Evolutionary conservation across 148 eudicot species (phyloP), one percentile per base, ranked within the genome.

Genomic region (Heliosperma pusillum): DNA sequence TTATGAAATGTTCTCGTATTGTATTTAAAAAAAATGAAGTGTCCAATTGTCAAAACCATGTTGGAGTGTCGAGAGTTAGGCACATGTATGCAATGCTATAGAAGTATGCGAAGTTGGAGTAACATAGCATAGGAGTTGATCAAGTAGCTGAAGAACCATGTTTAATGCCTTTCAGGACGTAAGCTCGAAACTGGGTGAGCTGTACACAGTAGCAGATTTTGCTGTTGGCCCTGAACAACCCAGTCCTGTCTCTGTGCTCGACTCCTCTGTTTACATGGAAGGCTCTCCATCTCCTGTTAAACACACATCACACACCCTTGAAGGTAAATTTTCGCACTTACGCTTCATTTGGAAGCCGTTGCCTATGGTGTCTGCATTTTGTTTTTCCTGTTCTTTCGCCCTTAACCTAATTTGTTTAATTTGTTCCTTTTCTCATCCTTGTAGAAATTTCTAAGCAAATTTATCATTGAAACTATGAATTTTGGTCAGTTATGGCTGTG

Each of bases 201-300:
- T 87, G 79, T 82, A 79, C 55, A 53, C 66, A 33, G 72, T 44
- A 27, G 81, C 70, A 15, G 86, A 82, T 76, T 69, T 62, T 76
- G 76, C 75, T 74, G 53, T 60, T 53, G 85, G 80, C 79, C 84
- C 78, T 70, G 97, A 88, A 76, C 88, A 89, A 61, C 90, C 94
- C 21, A 93, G 97, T 80, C 98, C 98, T 70, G 84, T 93, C 33
- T 91, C 98, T 45, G 97, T 93, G 80, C 92, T 93, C 4, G 97
- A 93, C 81, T 79, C 80, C 25, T 79, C 79, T 47, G 83, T 79
- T 0, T 86, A 85, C 71, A 81, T 79, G 79, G 91, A 93, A 42
- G 87, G 85, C 78, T 86, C 85, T 57, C 87, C 84, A 1, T 91
- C 97, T 64, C 97, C 92, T 73, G 82, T 86, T 70, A 89, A 86